Evolutionary conservation across 2,329 filamentous ascomycete genomes (phyloP).

Genomic region (Botrytis sinoallii): DNA sequence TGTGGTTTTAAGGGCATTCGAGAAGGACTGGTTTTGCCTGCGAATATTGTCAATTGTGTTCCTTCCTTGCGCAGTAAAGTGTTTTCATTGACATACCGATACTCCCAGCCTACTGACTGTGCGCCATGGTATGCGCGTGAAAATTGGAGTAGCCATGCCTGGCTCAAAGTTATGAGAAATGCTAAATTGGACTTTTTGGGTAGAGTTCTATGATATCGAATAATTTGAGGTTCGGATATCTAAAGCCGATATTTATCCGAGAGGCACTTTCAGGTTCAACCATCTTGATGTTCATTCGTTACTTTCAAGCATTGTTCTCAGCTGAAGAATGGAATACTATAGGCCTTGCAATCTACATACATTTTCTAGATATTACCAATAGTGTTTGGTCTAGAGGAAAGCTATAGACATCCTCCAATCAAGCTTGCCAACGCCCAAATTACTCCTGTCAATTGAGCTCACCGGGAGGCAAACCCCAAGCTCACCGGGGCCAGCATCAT

Average conservation of each 20-base stretch:
- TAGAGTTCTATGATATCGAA: conserved; percentile 16
- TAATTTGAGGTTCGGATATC: conserved; percentile 12
- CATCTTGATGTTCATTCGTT: not conserved
- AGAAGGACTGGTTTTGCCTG: conserved; percentile 25
- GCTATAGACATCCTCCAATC: not conserved
- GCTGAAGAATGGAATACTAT: not conserved
- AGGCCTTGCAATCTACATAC: no score
- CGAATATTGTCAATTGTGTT: conserved; percentile 11
- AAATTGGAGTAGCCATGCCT: conserved; percentile 31
- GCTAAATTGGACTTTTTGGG: not conserved
- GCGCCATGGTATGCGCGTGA: conserved; percentile 32
- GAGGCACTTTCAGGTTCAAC: not conserved
- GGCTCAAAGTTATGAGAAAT: conserved; percentile 13
- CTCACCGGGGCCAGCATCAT: not conserved
- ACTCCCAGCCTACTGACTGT: conserved; percentile 22
- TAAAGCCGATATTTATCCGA: conserved; percentile 11
- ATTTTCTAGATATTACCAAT: not conserved
- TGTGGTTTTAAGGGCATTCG: conserved; percentile 13
- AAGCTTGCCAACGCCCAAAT: not conserved
- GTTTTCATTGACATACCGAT: conserved; percentile 19
- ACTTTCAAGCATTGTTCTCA: not conserved
- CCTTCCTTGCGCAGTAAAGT: not conserved
- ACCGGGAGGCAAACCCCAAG: not conserved
- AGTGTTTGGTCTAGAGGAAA: no score
- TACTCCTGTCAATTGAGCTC: not conserved